Percentiles rank a stretch among this genome's conserved stretches.
Evolutionary conservation across 352 stramenopile genomes (phyloP).

Genomic region (Plasmopara muralis): DNA sequence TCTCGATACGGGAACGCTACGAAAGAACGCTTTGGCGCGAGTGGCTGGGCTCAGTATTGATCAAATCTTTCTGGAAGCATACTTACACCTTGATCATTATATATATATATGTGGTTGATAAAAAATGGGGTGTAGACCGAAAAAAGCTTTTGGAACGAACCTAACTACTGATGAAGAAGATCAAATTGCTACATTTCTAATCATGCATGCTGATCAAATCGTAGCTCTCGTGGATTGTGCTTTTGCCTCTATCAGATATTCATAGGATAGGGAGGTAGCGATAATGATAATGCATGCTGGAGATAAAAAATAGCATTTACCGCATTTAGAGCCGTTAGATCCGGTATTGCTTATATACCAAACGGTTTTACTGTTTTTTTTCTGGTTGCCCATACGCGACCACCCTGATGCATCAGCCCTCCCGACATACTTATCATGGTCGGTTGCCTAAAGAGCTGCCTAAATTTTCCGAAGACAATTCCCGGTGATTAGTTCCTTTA

Average conservation of each 20-base stretch:
- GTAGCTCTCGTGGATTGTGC: conserved; percentile 7
- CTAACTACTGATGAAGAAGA: too few relatives aligned
- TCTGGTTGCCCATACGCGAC: conserved; percentile 11
- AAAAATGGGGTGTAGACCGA: conserved; percentile 6
- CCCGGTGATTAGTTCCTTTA: conserved; percentile 9
- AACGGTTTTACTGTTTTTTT: conserved; percentile 10
- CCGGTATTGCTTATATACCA: conserved; percentile 9
- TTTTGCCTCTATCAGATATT: conserved; percentile 5
- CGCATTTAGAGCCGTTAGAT: conserved; percentile 4
- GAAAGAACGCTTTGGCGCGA: too few relatives aligned
- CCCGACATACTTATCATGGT: conserved; percentile 6
- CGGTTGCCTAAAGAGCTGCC: conserved; percentile 4
- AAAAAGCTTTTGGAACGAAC: conserved; percentile 2
- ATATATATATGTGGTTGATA: background rate
- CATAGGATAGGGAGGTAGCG: background rate
- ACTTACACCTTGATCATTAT: too few relatives aligned
- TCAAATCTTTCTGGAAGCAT: too few relatives aligned
- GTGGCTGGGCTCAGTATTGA: too few relatives aligned
- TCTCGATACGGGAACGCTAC: too few relatives aligned
- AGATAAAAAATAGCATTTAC: conserved; percentile 2
- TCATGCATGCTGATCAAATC: conserved; percentile 9
- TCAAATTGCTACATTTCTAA: too few relatives aligned
- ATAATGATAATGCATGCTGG: conserved; percentile 3
- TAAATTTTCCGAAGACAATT: background rate
- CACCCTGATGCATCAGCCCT: conserved; percentile 13